Conservation (phyloP, 2,329 filamentous ascomycete genomes). For the Alternaria postmessia region DNA sequence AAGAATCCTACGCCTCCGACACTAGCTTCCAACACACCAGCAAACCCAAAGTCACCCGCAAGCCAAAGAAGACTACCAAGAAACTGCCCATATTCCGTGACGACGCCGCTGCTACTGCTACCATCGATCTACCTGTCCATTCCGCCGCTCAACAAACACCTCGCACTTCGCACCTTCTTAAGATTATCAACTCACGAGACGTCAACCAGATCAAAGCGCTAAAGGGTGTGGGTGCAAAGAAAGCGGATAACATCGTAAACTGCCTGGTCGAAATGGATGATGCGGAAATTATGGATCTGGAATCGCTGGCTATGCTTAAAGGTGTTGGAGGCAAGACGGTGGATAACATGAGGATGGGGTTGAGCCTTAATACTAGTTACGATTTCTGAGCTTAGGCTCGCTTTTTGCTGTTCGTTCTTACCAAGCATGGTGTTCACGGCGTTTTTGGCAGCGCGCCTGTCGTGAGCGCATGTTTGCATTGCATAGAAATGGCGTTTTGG, state of each 20-base stretch:
- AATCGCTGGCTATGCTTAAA: constrained; percentile 56
- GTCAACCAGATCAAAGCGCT: constrained; percentile 70
- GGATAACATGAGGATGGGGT: constrained; percentile 58
- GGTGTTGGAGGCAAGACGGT: constrained; percentile 61
- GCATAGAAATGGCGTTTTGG: constrained; percentile 12
- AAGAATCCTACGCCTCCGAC: constrained; percentile 50
- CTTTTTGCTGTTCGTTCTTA: not conserved
- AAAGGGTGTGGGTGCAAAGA: constrained; percentile 76
- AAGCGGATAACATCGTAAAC: constrained; percentile 65
- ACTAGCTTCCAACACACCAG: constrained; percentile 49
- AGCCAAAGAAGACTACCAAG: constrained; percentile 41
- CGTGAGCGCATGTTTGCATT: not conserved
- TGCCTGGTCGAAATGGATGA: constrained; percentile 58
- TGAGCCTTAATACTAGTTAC: constrained; percentile 30
- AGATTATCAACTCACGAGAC: constrained; percentile 78
- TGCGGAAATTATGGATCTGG: constrained; percentile 52
- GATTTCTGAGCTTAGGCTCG: constrained; percentile 33
- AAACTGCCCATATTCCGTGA: constrained; percentile 52
- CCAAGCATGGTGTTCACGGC: constrained; percentile 33
- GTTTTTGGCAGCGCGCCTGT: constrained; percentile 1
- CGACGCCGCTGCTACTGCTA: constrained; percentile 13
- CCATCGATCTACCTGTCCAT: constrained; percentile 4
- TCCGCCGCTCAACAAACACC: constrained; percentile 56
- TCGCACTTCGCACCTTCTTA: constrained; percentile 68
- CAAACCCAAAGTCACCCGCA: constrained; percentile 44